Base-by-base conservation (phyloP, 164 flowering plant species). In the Sedum album region DNA sequence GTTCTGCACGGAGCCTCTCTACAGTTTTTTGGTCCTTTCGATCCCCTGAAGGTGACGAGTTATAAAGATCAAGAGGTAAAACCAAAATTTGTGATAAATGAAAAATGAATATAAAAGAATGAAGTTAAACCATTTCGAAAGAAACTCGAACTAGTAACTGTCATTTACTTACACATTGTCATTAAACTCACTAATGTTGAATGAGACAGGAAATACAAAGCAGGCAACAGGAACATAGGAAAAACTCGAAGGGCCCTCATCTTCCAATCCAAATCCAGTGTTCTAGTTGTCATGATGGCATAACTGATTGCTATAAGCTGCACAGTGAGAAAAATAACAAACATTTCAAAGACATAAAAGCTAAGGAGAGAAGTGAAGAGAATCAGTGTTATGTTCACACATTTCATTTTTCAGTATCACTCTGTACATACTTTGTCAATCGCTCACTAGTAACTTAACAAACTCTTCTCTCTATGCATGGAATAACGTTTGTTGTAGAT, bases 221-320 rank as follows among this genome's bases (percentile, higher is more conserved):
- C 85, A 68, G 96, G 97, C 79, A 86, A 80, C 66, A 87, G 78
- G 76, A 93, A 93, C 91, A 93, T 89, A 0, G 96, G 97, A 66
- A 86, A 75, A 66, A 93, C 89, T 31, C 89, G 80, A 57, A 85
- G 73, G 17, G 48, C 48, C 15, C 48, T 44, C 48, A 44, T 44
- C 48, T 44, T 44, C 48, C 48, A 44, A 15, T 44, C 15, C 48
- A 44, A 0, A 17, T 44, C 48, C 48, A 44, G 18, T 15, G 48
- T 13, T 17, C 20, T 44, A 2, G 48, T 44, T 14, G 48, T 44
- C 48, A 44, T 11, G 48, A 44, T 44, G 48, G 48, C 48, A 44
- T 44, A 44, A 44, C 48, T 11, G 48, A 44, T 44, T 15, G 48
- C 48, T 1, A 44, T 44, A 44, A 83, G 80, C 95, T 94, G 82